Conservation (phyloP, 1,284 basidiomycete species). For the Lentinus polychrous region DNA sequence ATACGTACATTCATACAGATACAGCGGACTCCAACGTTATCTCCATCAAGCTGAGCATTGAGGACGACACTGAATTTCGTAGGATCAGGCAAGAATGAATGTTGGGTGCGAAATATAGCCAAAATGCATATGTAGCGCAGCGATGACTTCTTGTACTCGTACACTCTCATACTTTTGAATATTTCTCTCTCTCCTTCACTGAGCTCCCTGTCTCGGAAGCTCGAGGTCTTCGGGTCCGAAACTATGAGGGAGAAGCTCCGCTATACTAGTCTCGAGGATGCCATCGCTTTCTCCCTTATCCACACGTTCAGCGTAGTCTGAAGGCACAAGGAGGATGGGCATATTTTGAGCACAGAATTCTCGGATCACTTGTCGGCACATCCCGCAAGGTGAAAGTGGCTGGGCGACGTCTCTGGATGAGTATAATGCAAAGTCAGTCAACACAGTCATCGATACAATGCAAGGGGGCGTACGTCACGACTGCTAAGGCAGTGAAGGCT, state of each 20-base stretch:
- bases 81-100: too few species aligned
- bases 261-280: conserved; percentile 60
- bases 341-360: conserved; percentile 79
- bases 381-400: conserved; percentile 78
- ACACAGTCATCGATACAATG: neutral
- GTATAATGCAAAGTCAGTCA: conserved; percentile 1
- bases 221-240: conserved; percentile 82
- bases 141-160: neutral
- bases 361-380: conserved; percentile 87
- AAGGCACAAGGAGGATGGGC: conserved; percentile 75
- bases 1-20: too few species aligned
- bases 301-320: conserved; percentile 45
- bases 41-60: too few species aligned
- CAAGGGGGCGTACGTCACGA: conserved; percentile 48
- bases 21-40: too few species aligned
- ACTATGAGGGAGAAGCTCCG: conserved; percentile 75
- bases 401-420: conserved; percentile 59
- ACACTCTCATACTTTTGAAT: neutral
- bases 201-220: conserved; percentile 28
- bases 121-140: too few species aligned
- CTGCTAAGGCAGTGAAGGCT: conserved; percentile 65
- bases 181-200: neutral
- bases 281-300: conserved; percentile 37
- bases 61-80: too few species aligned
- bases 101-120: too few species aligned